These are phyloP conservation scores for Schizothecium vesticola DNA, from an alignment of 495 filamentous ascomycete species.

Conservation along the genomic window DNA sequence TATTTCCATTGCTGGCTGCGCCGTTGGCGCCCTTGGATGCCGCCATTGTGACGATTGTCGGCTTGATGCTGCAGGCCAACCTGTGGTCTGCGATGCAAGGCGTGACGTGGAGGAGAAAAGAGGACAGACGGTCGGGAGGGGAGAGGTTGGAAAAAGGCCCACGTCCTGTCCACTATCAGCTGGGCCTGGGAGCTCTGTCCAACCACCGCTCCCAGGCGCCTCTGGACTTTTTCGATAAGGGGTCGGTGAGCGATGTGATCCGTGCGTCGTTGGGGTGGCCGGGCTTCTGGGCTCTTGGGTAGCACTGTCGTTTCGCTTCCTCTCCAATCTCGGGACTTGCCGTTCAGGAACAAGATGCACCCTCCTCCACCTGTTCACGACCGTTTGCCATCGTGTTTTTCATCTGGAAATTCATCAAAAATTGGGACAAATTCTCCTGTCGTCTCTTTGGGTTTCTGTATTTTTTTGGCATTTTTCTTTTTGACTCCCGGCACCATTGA, in stretches of 20 bases:
- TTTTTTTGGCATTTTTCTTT: neutral
- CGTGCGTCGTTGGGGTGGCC: neutral
- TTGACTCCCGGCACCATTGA: neutral
- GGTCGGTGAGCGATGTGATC: neutral
- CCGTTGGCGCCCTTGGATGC: conserved; percentile 43
- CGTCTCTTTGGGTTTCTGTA: neutral
- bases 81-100: conserved; percentile 13
- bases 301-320: neutral
- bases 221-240: neutral
- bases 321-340: neutral
- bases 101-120: conserved; percentile 14
- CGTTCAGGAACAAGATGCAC: neutral
- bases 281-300: neutral
- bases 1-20: neutral
- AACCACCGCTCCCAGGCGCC: neutral
- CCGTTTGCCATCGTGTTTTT: neutral
- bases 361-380: neutral
- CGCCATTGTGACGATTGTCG: conserved; percentile 32
- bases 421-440: neutral
- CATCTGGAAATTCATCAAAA: neutral
- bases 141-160: neutral
- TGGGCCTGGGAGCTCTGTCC: conserved; percentile 8
- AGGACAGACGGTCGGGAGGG: conserved; percentile 13
- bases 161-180: neutral
- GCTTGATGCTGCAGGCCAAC: conserved; percentile 19